Base-by-base conservation (phyloP, 352 stramenopile species). In the Globisporangium heterothallicum region DNA sequence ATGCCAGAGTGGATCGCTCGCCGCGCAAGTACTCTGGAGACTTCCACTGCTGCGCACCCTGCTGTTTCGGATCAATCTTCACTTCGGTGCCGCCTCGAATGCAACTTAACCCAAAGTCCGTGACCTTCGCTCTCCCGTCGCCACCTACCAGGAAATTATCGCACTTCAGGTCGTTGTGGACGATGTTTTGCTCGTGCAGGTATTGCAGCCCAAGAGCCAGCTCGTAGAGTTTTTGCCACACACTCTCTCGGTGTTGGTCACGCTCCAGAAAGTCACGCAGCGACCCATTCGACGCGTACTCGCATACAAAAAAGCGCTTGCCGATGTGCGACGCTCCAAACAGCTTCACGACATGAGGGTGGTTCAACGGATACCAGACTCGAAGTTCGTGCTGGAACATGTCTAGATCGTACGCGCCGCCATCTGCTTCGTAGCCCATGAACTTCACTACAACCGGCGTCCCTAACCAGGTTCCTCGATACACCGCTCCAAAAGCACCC, bases 141-240 rank as follows among this genome's bases (percentile, higher is more conserved):
- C 60, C 35, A 12, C 72, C 75, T 1, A 93, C 44, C 6, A 94
- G 27, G 27, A 48, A 16, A 4, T 34, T 34, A 10, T 34, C 29
- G 29, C 29, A 34, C 29, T 34, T 34, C 29, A 34, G 10, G 29
- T 34, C 29, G 10, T 34, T 34, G 10, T 34, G 29, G 29, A 34
- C 29, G 29, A 34, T 24, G 22, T 48, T 34, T 12, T 6, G 22
- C 22, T 48, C 21, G 22, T 48, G 42, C 56, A 36, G 35, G 51
- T 78, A 84, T 32, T 48, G 26, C 10, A 92, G 57, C 0, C 69
- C 80, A 7, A 53, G 14, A 3, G 49, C 51, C 8, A 49, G 35
- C 19, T 59, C 10, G n/a, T 54, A 27, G 9, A 55, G 18, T 18
- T 50, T 7, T 2, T 30, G 34, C 13, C 35, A 50, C 12, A 22